These are phyloP conservation scores for Zopfia rhizophila DNA, from an alignment of 2,329 filamentous ascomycete genomes.

Conservation along the genomic window DNA sequence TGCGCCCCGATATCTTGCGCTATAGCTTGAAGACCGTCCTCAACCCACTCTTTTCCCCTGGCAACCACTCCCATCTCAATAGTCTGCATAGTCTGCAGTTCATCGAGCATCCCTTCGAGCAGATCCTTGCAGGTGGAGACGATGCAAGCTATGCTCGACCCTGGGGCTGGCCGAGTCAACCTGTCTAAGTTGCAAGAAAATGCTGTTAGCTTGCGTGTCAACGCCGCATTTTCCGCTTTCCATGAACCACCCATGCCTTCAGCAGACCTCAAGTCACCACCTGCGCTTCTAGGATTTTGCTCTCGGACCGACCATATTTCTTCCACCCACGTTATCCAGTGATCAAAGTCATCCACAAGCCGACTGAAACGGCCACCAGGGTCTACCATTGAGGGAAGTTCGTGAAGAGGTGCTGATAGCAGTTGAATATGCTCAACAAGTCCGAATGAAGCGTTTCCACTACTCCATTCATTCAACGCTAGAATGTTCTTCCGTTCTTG, in stretches of 20 bases:
- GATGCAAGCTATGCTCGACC: constrained; percentile 46
- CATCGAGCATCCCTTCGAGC: constrained; percentile 42
- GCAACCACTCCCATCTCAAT: constrained; percentile 43
- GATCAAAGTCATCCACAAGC: constrained; percentile 42
- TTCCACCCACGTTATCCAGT: constrained; percentile 45
- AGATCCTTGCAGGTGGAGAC: constrained; percentile 42
- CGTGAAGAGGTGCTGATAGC: constrained; percentile 48
- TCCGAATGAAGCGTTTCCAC: constrained; percentile 33
- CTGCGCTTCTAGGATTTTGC: constrained; percentile 6
- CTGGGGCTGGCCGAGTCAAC: constrained; percentile 37
- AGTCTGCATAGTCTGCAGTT: constrained; percentile 45
- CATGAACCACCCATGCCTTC: constrained; percentile 46
- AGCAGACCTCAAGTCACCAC: constrained; percentile 28
- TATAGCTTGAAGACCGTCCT: constrained; percentile 41
- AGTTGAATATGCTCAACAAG: constrained; percentile 48
- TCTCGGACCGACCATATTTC: constrained; percentile 36
- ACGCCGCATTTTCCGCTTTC: constrained; percentile 44
- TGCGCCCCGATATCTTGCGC: constrained; percentile 33
- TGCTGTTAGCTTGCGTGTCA: constrained; percentile 46
- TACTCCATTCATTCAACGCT: constrained; percentile 48
- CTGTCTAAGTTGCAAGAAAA: constrained; percentile 44
- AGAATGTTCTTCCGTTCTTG: constrained; percentile 50
- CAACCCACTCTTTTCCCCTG: constrained; percentile 50
- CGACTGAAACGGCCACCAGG: constrained; percentile 44
- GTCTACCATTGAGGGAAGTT: constrained; percentile 47